phyloP scores from a whole-genome alignment of 2,329 filamentous ascomycete species.

The Gaeumannomyces tritici region DNA sequence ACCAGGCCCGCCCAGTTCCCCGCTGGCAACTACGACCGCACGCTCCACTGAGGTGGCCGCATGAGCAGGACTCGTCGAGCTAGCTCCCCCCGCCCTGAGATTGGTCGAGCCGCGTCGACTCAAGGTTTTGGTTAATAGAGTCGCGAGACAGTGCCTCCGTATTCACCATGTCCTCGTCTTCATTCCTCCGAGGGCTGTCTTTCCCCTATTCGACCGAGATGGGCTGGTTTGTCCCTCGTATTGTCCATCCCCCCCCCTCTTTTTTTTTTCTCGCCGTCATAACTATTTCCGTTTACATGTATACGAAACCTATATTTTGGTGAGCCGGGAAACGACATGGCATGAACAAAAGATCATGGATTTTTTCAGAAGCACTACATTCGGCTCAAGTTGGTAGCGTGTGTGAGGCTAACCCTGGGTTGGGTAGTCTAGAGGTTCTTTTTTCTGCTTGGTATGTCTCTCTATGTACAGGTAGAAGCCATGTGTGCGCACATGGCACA shows the following conservation, averaged over 20 bases:
- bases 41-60: conserved; percentile 9
- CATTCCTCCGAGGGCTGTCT: neutral
- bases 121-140: neutral
- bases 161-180: neutral
- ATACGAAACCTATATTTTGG: neutral
- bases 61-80: neutral
- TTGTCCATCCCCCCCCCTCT: too few relatives aligned
- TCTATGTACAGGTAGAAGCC: neutral
- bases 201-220: neutral
- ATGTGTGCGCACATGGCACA: neutral
- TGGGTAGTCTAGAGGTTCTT: neutral
- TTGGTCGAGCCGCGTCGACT: neutral
- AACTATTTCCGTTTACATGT: neutral
- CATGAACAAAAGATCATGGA: neutral
- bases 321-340: neutral
- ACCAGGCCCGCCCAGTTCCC: conserved; percentile 44
- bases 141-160: neutral
- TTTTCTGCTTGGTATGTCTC: neutral
- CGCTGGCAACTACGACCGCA: conserved; percentile 45
- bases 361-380: neutral
- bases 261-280: neutral
- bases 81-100: neutral
- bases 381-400: neutral
- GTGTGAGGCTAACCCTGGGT: neutral
- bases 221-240: neutral